A percentile compares a stretch with the other conserved stretches of the same genome.
Conservation (phyloP, 2,329 filamentous ascomycete species). For the Graphilbum fragrans region DNA sequence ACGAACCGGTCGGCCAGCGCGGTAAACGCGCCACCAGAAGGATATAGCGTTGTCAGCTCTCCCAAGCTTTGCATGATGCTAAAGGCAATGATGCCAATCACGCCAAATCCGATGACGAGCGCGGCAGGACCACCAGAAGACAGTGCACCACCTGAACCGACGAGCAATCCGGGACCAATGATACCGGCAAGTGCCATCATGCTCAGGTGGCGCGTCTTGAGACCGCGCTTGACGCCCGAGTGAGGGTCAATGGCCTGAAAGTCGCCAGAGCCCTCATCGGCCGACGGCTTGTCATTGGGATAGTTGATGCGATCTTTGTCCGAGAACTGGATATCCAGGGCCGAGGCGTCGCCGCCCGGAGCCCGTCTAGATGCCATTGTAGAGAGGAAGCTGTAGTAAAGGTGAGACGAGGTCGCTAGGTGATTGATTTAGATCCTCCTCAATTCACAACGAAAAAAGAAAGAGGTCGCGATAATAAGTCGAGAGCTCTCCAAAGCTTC, state of each 20-base stretch:
- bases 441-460: too few species aligned
- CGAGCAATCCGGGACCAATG: conserved; percentile 33
- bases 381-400: too few species aligned
- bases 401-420: too few species aligned
- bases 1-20: conserved; percentile 33
- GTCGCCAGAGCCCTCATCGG: conserved; percentile 14
- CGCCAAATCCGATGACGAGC: conserved; percentile 26
- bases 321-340: too few species aligned
- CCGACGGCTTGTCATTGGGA: too few species aligned
- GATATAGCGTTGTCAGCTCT: conserved; percentile 49
- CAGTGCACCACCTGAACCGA: conserved; percentile 30
- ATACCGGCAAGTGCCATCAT: conserved; percentile 33
- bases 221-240: conserved; percentile 17
- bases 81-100: conserved; percentile 30
- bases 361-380: too few species aligned
- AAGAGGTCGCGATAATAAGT: too few species aligned
- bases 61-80: conserved; percentile 28
- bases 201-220: conserved; percentile 31
- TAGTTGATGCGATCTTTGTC: too few species aligned
- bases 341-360: too few species aligned
- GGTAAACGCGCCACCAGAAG: conserved; percentile 37
- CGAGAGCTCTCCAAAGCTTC: too few species aligned
- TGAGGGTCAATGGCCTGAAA: conserved; percentile 42
- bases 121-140: conserved; percentile 25
- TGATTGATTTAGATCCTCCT: too few species aligned